Conservation (phyloP, 441 rosid species). For the Pelargonium cotyledonis region DNA sequence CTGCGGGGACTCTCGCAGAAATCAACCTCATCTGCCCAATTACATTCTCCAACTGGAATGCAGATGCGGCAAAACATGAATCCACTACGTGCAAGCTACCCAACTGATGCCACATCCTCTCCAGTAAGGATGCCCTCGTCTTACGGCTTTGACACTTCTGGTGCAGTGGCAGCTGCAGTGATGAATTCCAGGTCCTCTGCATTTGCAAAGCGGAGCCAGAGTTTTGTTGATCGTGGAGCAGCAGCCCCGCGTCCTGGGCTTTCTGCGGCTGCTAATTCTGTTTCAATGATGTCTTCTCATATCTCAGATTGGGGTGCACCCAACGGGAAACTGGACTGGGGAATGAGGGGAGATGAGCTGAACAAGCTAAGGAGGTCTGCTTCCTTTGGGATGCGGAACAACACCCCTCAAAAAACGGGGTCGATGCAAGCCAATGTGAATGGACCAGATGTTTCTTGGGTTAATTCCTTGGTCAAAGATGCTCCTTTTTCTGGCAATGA, state of each 20-base stretch:
- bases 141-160: conserved; percentile 41
- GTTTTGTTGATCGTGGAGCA: conserved; percentile 62
- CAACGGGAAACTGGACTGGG: conserved; percentile 82
- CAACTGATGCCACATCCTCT: conserved; percentile 40
- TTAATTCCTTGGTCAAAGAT: conserved; percentile 71
- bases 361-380: conserved; percentile 60
- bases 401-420: conserved; percentile 20
- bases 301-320: conserved; percentile 69
- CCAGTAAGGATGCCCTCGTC: conserved; percentile 41
- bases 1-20: conserved; percentile 21
- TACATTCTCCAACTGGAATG: conserved; percentile 34
- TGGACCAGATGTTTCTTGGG: conserved; percentile 84
- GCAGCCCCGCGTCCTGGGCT: conserved; percentile 32
- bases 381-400: conserved; percentile 52
- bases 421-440: conserved; percentile 25
- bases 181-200: conserved; percentile 62
- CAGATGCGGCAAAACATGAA: conserved; percentile 44
- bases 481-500: conserved; percentile 24
- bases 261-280: conserved; percentile 28
- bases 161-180: conserved; percentile 39
- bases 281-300: conserved; percentile 25
- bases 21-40: background rate
- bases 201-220: conserved; percentile 67
- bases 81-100: conserved; percentile 45
- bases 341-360: conserved; percentile 66